Conservation (phyloP, 371 early-diverging fungal species). For the Mucor sp. region DNA sequence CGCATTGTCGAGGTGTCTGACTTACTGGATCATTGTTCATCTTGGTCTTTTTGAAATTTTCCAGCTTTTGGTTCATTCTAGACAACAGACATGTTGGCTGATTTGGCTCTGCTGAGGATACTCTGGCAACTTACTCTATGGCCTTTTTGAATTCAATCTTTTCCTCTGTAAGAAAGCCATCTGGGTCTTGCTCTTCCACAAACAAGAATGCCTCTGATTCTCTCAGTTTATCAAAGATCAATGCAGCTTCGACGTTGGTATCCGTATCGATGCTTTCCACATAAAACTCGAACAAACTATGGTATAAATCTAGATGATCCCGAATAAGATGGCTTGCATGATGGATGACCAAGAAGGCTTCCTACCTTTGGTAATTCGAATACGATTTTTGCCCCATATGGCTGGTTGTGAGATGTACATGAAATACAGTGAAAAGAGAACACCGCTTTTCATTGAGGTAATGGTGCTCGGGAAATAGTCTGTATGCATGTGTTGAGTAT, state of each 20-base stretch:
- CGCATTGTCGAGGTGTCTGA: background rate
- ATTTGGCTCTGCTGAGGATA: no score
- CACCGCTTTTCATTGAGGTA: background rate
- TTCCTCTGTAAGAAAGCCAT: background rate
- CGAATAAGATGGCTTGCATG: background rate
- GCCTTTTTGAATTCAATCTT: conserved; percentile 14
- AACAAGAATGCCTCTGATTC: conserved; percentile 19
- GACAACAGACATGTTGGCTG: background rate
- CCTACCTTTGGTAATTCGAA: conserved; percentile 25
- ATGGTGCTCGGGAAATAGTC: conserved; percentile 13
- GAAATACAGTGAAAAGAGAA: conserved; percentile 22
- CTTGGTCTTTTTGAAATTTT: background rate
- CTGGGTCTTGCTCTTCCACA: background rate
- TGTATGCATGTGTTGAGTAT: background rate
- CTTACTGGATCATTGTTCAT: conserved; percentile 1
- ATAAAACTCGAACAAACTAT: conserved; percentile 17
- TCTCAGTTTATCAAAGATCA: conserved; percentile 19
- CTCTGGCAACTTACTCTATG: conserved; percentile 7
- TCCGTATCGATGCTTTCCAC: conserved; percentile 8
- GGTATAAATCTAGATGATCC: conserved; percentile 9
- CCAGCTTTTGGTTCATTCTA: background rate
- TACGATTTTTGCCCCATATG: conserved; percentile 22
- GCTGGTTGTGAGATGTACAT: conserved; percentile 24
- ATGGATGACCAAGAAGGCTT: background rate
- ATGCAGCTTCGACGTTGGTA: conserved; percentile 17